These are phyloP conservation scores for Leccinellum albellum DNA, from an alignment of 768 basidiomycete genomes.

Conservation along the genomic window DNA sequence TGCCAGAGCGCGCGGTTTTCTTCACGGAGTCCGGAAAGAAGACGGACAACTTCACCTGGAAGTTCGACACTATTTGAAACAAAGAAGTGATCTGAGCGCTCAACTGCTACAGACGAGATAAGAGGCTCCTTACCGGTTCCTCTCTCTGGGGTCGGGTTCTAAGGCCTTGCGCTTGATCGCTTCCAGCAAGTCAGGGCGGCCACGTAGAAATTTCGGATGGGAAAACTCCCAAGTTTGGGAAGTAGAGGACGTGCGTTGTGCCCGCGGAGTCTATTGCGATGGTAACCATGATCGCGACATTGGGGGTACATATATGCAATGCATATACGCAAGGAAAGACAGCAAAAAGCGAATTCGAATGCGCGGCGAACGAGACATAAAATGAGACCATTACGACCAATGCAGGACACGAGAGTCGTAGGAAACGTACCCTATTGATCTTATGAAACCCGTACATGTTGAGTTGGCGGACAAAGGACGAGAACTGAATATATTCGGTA, in stretches of 20 bases:
- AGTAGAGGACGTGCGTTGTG: constrained; percentile 75
- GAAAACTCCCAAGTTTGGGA: constrained; percentile 89
- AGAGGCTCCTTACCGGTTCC: constrained; percentile 20
- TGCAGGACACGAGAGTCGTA: neutral
- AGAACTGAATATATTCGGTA: constrained; percentile 54
- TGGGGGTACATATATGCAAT: neutral
- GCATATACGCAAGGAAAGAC: constrained; percentile 5
- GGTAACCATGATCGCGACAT: neutral
- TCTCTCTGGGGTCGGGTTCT: constrained; percentile 65
- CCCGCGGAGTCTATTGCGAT: constrained; percentile 63
- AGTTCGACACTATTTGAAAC: constrained; percentile 64
- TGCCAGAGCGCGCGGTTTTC: constrained; percentile 63
- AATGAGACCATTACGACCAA: constrained; percentile 11
- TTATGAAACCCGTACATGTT: constrained; percentile 98
- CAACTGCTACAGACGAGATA: neutral
- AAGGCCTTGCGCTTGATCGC: constrained; percentile 85
- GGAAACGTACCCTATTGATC: constrained; percentile 69
- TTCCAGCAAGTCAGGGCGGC: constrained; percentile 74
- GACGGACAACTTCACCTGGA: constrained; percentile 64
- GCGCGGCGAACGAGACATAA: neutral
- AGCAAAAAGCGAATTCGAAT: neutral
- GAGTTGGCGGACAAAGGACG: constrained; percentile 89
- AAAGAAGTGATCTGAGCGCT: constrained; percentile 4
- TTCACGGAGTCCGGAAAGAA: constrained; percentile 62
- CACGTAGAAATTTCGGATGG: constrained; percentile 81